A percentile compares a stretch with the other conserved stretches of the same genome.
Conservation (phyloP, 495 filamentous ascomycete genomes). For the Penicillium antarcticum region DNA sequence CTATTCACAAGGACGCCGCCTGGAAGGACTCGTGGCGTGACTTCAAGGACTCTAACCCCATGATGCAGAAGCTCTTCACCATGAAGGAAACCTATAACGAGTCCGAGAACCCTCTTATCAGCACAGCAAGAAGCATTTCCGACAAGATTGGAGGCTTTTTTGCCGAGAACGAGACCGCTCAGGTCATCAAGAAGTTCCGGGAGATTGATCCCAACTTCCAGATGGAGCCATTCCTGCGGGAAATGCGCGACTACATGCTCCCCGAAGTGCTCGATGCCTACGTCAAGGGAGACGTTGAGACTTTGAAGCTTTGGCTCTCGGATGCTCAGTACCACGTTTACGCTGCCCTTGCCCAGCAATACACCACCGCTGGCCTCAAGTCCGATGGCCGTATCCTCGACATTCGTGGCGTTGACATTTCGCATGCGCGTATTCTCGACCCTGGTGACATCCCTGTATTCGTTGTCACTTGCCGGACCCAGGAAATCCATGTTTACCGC, state of each 20-base stretch:
- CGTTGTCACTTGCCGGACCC: slow-evolving; percentile 92
- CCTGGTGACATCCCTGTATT: slow-evolving; percentile 97
- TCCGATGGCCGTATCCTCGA: slow-evolving; percentile 93
- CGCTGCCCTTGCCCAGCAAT: slow-evolving; percentile 89
- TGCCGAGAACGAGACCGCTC: slow-evolving; percentile 95
- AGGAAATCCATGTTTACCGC: slow-evolving; percentile 94
- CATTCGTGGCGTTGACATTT: slow-evolving; percentile 88
- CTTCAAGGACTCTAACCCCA: slow-evolving; percentile 80
- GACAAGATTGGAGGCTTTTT: slow-evolving; percentile 94
- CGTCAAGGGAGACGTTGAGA: slow-evolving; percentile 91
- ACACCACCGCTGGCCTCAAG: slow-evolving; percentile 85
- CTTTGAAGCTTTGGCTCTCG: slow-evolving; percentile 88
- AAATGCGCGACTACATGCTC: slow-evolving; percentile 96
- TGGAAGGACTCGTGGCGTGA: slow-evolving; percentile 96
- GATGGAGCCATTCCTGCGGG: slow-evolving; percentile 86
- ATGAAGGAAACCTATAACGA: slow-evolving; percentile 85
- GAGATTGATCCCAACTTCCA: slow-evolving; percentile 95
- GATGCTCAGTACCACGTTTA: slow-evolving; percentile 95
- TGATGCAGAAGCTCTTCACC: slow-evolving; percentile 86
- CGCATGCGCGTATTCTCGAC: slow-evolving; percentile 87
- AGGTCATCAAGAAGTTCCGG: slow-evolving; percentile 96
- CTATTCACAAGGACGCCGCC: slow-evolving; percentile 90
- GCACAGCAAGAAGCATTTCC: slow-evolving; percentile 87
- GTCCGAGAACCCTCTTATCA: slow-evolving; percentile 93
- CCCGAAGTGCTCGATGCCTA: slow-evolving; percentile 97